Conservation (phyloP, 2,329 filamentous ascomycete genomes). For the Ophiostoma sp. region DNA sequence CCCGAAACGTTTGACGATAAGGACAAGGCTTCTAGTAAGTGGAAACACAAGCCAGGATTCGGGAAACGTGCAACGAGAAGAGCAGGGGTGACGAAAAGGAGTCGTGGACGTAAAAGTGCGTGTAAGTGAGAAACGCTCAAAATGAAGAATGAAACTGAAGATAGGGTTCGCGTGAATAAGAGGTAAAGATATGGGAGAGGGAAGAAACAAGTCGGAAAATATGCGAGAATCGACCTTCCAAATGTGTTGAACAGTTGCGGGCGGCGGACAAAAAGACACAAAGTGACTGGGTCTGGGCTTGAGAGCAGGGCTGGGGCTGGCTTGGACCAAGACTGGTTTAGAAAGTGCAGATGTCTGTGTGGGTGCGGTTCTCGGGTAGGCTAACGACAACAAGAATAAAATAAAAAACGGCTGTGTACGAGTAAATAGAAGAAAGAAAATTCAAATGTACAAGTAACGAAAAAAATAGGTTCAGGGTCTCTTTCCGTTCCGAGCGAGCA, state of each 20-base stretch:
- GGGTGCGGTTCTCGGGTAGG: neutral
- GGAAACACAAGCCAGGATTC: constrained; percentile 2
- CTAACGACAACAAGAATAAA: neutral
- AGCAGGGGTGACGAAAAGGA: neutral
- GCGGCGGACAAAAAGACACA: neutral
- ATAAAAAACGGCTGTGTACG: neutral
- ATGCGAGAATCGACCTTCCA: neutral
- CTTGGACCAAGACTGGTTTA: neutral
- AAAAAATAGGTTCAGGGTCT: constrained; percentile 4
- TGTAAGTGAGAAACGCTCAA: neutral
- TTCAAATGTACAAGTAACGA: neutral
- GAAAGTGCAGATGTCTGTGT: neutral
- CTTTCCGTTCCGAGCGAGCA: neutral
- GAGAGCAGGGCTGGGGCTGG: neutral
- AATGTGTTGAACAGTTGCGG: neutral
- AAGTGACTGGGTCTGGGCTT: neutral
- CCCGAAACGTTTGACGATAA: neutral
- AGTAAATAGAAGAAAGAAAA: neutral
- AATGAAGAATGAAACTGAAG: neutral
- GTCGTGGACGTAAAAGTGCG: neutral
- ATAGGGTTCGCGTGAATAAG: neutral
- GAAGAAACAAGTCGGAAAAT: neutral
- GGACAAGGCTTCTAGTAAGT: neutral
- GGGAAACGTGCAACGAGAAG: neutral
- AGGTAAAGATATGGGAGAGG: neutral